Percentiles rank a stretch among this genome's conserved stretches.
These are phyloP conservation scores for Gleditsia sinensis DNA, from an alignment of 306 rosid genomes.

Conservation along the genomic window DNA sequence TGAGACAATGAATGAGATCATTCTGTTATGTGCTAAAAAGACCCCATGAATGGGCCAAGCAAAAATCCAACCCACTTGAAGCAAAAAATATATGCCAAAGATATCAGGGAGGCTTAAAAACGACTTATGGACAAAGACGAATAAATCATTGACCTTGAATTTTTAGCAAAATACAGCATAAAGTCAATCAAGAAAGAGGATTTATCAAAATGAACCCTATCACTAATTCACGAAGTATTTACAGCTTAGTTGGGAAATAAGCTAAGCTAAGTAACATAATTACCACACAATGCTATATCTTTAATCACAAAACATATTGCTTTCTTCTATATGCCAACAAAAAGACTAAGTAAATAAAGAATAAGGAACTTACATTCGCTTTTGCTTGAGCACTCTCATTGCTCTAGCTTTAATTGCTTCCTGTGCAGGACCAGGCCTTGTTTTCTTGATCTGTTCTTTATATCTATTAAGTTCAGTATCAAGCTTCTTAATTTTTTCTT, in stretches of 20 bases:
- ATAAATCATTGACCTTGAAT: not conserved
- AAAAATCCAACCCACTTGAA: not conserved
- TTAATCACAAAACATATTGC: constrained; percentile 4
- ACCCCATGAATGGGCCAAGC: not conserved
- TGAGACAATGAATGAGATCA: not conserved
- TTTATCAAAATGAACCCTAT: not conserved
- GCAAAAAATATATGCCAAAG: not conserved
- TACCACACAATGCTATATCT: not conserved
- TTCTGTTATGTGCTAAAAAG: not conserved
- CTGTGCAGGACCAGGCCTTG: constrained; percentile 95
- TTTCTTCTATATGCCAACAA: not conserved
- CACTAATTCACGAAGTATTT: not conserved
- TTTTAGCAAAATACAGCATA: not conserved
- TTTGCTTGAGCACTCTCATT: constrained; percentile 95
- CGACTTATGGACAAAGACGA: not conserved
- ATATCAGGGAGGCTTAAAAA: not conserved
- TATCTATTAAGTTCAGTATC: constrained; percentile 84
- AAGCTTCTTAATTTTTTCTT: constrained; percentile 84
- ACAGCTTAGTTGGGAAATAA: not conserved
- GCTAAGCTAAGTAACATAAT: not conserved
- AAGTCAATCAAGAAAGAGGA: not conserved
- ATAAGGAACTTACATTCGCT: constrained; percentile 67
- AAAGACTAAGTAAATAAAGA: constrained; percentile 3
- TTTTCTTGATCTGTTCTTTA: constrained; percentile 92
- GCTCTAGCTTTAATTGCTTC: constrained; percentile 95